Evolutionary conservation across 768 basidiomycete species (phyloP).

Genomic region (Lyophyllum decastes): DNA sequence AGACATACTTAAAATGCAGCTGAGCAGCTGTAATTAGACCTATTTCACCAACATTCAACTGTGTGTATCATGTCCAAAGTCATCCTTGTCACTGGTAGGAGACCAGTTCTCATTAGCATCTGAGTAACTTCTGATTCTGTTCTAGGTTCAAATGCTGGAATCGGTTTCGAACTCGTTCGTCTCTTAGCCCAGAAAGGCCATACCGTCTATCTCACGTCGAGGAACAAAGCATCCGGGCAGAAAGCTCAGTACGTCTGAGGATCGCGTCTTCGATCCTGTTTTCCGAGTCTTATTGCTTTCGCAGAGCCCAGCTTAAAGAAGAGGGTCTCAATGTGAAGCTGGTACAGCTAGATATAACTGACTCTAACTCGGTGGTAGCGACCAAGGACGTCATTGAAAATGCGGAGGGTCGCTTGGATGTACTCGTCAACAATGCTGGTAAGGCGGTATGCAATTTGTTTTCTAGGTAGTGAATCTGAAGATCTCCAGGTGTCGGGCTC

Average conservation of each 20-base stretch:
- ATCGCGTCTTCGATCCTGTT: background rate
- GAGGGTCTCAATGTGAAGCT: constrained; percentile 26
- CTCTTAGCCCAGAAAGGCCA: constrained; percentile 44
- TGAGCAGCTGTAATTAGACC: background rate
- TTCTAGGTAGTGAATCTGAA: background rate
- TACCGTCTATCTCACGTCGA: constrained; percentile 44
- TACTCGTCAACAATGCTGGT: constrained; percentile 50
- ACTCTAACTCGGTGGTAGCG: constrained; percentile 30
- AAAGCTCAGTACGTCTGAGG: constrained; percentile 37
- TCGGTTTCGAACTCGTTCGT: constrained; percentile 46
- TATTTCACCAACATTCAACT: background rate
- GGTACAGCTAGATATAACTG: constrained; percentile 42
- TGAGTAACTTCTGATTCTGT: background rate
- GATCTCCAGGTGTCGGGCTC: constrained; percentile 24
- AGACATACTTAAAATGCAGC: background rate
- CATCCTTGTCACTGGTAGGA: constrained; percentile 21
- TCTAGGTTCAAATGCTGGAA: constrained; percentile 45
- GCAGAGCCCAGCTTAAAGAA: constrained; percentile 19
- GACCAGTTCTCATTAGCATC: background rate
- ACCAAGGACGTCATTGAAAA: constrained; percentile 37
- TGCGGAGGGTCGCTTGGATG: constrained; percentile 42
- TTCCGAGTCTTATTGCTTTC: background rate
- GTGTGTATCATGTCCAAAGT: constrained; percentile 14
- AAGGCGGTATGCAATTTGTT: constrained; percentile 2
- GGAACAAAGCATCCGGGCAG: constrained; percentile 38